Evolutionary conservation across 331 rosid species (phyloP), one percentile per base, ranked within the genome.

Genomic region (Saraca asoca): DNA sequence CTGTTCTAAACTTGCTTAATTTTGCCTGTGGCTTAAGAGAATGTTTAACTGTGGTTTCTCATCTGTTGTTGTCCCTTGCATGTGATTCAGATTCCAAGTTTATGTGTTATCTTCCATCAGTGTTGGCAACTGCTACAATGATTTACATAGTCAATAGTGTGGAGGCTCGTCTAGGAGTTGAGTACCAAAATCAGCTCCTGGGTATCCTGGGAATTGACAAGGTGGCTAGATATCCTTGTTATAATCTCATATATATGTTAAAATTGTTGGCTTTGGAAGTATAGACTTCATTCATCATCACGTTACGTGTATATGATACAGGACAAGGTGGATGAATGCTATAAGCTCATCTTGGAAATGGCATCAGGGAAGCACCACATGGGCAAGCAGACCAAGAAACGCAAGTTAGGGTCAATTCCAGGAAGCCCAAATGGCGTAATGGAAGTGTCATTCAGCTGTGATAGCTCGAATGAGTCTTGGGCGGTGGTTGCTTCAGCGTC

Each of bases 351-450:
- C 43, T 39, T 39, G 43, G 43, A 39, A 39, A 7, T 39, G 43
- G 43, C 11, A 1, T 7, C 43, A 39, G 43, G 43, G 10, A 7
- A 39, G 11, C 43, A 39, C 0, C 2, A 2, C 43, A 39, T 7
- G 11, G 10, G 43, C 43, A 39, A 39, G 11, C 11, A 39, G 11
- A 4, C 43, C 43, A 6, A 39, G 11, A 39, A 39, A 39, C 43
- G 43, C 10, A 39, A 39, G 43, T 39, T 39, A 53, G 82, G 86
- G 16, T 79, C 73, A 2, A 41, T 80, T 20, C 96, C 99, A 0
- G 74, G 88, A 15, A 90, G 99, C 49, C 99, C 99, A 61, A 88
- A 73, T 64, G 95, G 97, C 15, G 96, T 94, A 3, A 80, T 88
- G 33, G 97, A 90, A 31, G 76, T 79, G 73, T 80, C 89, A 6